A percentile compares a stretch with the other conserved stretches of the same genome.
Evolutionary conservation across 2,329 filamentous ascomycete genomes (phyloP).

Genomic region (Neodidymelliopsis sp.): DNA sequence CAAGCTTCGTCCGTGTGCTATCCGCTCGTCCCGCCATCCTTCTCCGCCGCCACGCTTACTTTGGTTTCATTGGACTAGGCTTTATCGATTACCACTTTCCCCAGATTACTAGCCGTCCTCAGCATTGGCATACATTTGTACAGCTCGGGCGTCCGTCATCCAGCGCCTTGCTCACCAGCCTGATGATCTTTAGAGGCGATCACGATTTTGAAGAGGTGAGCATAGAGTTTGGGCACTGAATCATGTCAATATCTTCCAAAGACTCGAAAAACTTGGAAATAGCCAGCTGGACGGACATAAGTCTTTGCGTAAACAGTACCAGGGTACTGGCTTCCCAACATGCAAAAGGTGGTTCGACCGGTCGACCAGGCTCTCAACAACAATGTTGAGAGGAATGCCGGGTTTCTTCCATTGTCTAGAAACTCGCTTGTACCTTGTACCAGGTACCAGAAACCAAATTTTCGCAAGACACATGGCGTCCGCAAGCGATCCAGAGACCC

Average conservation of each 20-base stretch:
- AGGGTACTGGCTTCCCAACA: neutral
- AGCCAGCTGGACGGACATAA: neutral
- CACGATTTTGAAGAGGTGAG: neutral
- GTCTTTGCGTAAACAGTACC: neutral
- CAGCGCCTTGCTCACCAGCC: neutral
- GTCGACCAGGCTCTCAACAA: conserved; percentile 8
- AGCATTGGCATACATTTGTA: conserved; percentile 9
- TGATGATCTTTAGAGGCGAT: neutral
- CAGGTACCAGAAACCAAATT: conserved; percentile 5
- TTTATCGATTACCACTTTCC: conserved; percentile 10
- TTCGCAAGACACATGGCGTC: conserved; percentile 6
- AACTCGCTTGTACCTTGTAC: conserved; percentile 3
- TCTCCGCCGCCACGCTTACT: conserved; percentile 14
- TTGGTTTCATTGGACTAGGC: conserved; percentile 7
- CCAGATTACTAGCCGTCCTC: conserved; percentile 7
- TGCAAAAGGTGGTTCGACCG: conserved; percentile 4
- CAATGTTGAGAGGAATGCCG: neutral
- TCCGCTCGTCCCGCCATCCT: conserved; percentile 6
- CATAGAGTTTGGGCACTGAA: neutral
- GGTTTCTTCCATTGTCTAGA: conserved; percentile 1
- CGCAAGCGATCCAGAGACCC: conserved; percentile 4
- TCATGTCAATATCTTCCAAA: neutral
- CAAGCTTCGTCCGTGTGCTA: conserved; percentile 9
- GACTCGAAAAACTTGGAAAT: neutral
- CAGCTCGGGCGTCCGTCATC: neutral